phyloP scores from a whole-genome alignment of 768 basidiomycete species.

The Phaffia australis region DNA sequence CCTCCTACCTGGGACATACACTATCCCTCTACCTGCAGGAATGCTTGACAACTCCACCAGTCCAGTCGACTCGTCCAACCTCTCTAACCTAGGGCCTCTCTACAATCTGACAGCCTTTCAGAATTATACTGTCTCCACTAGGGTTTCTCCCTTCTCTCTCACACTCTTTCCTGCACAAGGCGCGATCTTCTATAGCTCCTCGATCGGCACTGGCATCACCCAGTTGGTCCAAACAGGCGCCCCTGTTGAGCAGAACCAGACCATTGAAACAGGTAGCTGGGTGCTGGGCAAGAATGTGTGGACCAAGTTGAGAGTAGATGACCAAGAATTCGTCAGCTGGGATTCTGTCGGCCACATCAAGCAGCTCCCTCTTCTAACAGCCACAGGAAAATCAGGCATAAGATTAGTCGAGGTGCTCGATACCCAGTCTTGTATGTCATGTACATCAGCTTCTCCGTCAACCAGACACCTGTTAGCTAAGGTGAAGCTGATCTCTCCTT shows the following conservation, averaged over 20 bases:
- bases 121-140: conserved; percentile 23
- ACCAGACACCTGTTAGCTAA: not conserved
- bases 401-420: conserved; percentile 45
- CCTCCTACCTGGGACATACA: too few species aligned
- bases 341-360: conserved; percentile 63
- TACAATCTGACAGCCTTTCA: conserved; percentile 38
- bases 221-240: conserved; percentile 36
- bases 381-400: conserved; percentile 42
- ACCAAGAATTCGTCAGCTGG: conserved; percentile 60
- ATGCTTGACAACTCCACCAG: too few species aligned
- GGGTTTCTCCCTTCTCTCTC: conserved; percentile 26
- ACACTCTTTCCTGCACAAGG: conserved; percentile 22
- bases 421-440: conserved; percentile 47
- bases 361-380: conserved; percentile 49
- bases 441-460: not conserved
- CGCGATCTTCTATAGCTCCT: conserved; percentile 18
- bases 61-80: too few species aligned
- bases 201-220: not conserved
- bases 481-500: not conserved
- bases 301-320: conserved; percentile 52
- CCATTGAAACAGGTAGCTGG: conserved; percentile 53
- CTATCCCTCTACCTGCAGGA: too few species aligned
- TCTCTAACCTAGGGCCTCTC: conserved; percentile 36
- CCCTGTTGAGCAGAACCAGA: conserved; percentile 42
- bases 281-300: conserved; percentile 59